phyloP scores from a whole-genome alignment of 805 yeast species.

The Ogataea siamensis region DNA sequence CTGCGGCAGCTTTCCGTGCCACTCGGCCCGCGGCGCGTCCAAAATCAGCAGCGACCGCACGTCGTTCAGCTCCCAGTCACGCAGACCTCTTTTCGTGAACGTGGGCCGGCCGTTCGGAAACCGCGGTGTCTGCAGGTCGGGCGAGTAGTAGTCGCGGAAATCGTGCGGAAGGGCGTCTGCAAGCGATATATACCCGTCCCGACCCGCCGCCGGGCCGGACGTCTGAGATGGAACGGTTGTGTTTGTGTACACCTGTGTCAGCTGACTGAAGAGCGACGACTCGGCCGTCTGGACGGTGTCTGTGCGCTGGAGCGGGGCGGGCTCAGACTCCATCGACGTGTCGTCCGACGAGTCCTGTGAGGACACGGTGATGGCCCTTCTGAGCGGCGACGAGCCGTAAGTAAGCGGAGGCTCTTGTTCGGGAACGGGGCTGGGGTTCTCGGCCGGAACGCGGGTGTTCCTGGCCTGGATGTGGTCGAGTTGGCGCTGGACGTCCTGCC shows the following conservation, averaged over 20 bases:
- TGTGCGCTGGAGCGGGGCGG: slow-evolving; percentile 6
- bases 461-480: slow-evolving; percentile 19
- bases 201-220: slow-evolving; percentile 1
- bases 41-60: slow-evolving; percentile 61
- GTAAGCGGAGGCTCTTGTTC: slow-evolving; percentile 15
- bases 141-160: slow-evolving; percentile 55
- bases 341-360: slow-evolving; percentile 20
- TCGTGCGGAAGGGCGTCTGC: slow-evolving; percentile 52
- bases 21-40: slow-evolving; percentile 48
- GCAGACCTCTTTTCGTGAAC: slow-evolving; percentile 58
- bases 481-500: slow-evolving; percentile 33
- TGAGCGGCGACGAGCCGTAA: slow-evolving; percentile 36
- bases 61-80: slow-evolving; percentile 74
- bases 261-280: slow-evolving; percentile 27
- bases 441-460: slow-evolving; percentile 1
- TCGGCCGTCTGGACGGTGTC: slow-evolving; percentile 19
- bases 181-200: slow-evolving; percentile 30
- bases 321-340: slow-evolving; percentile 19
- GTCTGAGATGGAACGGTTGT: slow-evolving; percentile 23
- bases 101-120: slow-evolving; percentile 58
- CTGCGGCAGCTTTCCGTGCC: slow-evolving; percentile 52
- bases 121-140: slow-evolving; percentile 49
- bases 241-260: slow-evolving; percentile 31
- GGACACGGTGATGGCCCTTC: slow-evolving; percentile 26
- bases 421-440: slow-evolving; percentile 1